Percentiles rank a stretch among this genome's conserved stretches.
Conservation (phyloP, 352 stramenopile species). For the Phytophthora ramorum region DNA sequence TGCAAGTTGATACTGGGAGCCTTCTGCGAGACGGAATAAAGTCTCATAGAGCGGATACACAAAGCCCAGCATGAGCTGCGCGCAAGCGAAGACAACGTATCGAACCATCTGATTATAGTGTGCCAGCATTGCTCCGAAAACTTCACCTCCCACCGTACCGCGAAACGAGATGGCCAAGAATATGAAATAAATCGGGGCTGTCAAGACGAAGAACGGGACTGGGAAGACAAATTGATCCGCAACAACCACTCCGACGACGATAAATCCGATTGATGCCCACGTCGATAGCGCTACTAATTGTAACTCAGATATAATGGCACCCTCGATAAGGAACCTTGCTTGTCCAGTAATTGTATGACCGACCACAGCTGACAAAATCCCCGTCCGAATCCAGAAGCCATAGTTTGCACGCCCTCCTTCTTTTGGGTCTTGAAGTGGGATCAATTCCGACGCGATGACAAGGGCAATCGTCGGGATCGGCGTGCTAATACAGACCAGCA, state of each 20-base stretch:
- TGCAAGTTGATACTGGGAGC: conserved; percentile 2
- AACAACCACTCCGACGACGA: neutral
- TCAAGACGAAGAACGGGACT: conserved; percentile 15
- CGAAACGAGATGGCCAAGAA: conserved; percentile 7
- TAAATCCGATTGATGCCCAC: conserved; percentile 2
- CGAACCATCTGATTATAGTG: conserved; percentile 6
- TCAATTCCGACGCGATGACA: conserved; percentile 7
- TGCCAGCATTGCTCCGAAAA: conserved; percentile 1
- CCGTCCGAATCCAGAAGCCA: conserved; percentile 16
- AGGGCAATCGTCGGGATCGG: conserved; percentile 3
- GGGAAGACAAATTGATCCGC: conserved; percentile 10
- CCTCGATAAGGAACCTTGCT: conserved; percentile 2
- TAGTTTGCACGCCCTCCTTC: conserved; percentile 15
- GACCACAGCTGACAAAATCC: conserved; percentile 6
- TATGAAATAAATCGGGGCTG: conserved; percentile 10
- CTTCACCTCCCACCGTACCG: neutral
- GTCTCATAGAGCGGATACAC: conserved; percentile 21
- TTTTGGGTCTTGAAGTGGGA: conserved; percentile 18
- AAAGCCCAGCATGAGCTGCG: conserved; percentile 8
- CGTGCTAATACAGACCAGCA: conserved; percentile 10
- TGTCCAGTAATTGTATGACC: conserved; percentile 1
- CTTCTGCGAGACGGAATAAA: conserved; percentile 4
- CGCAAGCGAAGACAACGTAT: conserved; percentile 12
- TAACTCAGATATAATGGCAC: neutral
- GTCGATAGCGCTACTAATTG: neutral